Base-by-base conservation (phyloP, 1,284 basidiomycete genomes). In the Trametes polyzona region DNA sequence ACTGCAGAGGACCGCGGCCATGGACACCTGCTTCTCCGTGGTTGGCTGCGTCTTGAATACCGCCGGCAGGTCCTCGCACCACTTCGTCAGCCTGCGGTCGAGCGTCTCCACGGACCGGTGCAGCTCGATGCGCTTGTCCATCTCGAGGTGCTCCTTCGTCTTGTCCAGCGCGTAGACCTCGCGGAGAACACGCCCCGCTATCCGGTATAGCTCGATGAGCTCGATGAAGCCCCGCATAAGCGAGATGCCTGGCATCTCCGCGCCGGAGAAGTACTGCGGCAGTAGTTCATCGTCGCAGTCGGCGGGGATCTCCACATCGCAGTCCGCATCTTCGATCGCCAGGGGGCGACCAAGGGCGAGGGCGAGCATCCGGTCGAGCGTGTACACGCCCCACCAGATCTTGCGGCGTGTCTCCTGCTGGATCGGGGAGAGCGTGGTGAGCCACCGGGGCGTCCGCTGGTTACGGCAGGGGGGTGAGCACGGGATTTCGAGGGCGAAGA, bases 351-450 rank as follows among this genome's bases (percentile, higher is more conserved):
- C 93, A 9, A 95, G 79, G 12, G 92, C 88, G 52, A 95, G 82
- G 19, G 93, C 93, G 26, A 95, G 85, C 89, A 95, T 93, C 52
- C 92, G 87, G 71, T 95, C 93, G 26, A 95, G 77, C 16, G 87
- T 87, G 67, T 95, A 95, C 24, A 94, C 88, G 33, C 90, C 87
- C 92, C 93, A 95, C 92, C 93, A 95, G 44, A 93, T 88, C 73
- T 94, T 92, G 50, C 88, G 79, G 30, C 92, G 85, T 0, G 92
- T 92, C 74, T 95, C 92, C 74, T 93, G 94, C 71, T 95, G 91
- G 40, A 90, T 82, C 36, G 88, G 78, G 24, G 83, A 75, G 39
- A 93, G 41, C 17, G 26, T 78, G 14, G 79, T 71, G 55, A 94
- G 80, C 41, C 90, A 83, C 49, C 88, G 83, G 8, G 92, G 88